A percentile compares a stretch with the other conserved stretches of the same genome.
These are phyloP conservation scores for Crucibulum laeve DNA, from an alignment of 768 basidiomycete species.

Conservation along the genomic window DNA sequence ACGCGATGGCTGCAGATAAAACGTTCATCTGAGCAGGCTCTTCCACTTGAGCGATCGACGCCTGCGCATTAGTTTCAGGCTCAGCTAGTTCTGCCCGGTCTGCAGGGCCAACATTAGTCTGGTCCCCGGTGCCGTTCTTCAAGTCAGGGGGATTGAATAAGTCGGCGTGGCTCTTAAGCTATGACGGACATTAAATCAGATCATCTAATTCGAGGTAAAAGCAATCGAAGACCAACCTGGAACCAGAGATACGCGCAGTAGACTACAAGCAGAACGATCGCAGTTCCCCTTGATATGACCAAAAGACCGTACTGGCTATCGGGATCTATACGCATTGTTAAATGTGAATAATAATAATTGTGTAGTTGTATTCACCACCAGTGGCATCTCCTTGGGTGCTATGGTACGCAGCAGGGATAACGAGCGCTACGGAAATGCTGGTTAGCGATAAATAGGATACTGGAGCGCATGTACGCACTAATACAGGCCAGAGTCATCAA, in stretches of 20 bases:
- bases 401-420: conserved; percentile 87
- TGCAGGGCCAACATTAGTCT: neutral
- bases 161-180: conserved; percentile 70
- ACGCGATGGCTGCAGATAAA: conserved; percentile 57
- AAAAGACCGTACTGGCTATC: conserved; percentile 47
- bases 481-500: conserved; percentile 86
- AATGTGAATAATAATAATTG: conserved; percentile 12
- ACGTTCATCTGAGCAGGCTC: conserved; percentile 63
- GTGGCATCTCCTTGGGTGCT: conserved; percentile 27
- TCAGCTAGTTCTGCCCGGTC: neutral
- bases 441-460: neutral
- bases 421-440: conserved; percentile 47
- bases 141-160: no score
- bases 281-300: conserved; percentile 77
- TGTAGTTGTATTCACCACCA: conserved; percentile 5
- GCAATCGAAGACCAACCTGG: conserved; percentile 42
- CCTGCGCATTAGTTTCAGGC: neutral
- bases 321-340: conserved; percentile 15
- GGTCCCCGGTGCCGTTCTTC: no score
- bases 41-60: conserved; percentile 13
- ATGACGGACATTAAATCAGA: conserved; percentile 5
- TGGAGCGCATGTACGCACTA: conserved; percentile 41
- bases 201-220: neutral
- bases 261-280: conserved; percentile 66
- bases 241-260: conserved; percentile 76